Conservation (phyloP, 2,329 filamentous ascomycete genomes). For the Colletotrichum orchidophilum region DNA sequence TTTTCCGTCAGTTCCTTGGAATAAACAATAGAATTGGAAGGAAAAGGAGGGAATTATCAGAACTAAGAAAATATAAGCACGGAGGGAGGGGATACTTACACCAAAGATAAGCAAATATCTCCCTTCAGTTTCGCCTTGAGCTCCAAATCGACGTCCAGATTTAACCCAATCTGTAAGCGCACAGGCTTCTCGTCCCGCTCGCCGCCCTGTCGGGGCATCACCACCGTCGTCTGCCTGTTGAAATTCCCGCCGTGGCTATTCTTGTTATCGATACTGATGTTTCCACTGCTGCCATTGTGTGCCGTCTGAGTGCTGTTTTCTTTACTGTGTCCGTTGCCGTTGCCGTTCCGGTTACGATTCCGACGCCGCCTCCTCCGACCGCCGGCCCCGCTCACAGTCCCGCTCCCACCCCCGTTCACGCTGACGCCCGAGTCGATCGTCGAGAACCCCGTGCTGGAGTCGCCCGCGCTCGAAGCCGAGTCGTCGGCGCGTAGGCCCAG, state of each 20-base stretch:
- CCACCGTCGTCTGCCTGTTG: conserved; percentile 28
- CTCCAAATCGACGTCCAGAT: conserved; percentile 81
- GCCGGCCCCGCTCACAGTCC: not conserved
- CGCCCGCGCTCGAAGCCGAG: conserved; percentile 32
- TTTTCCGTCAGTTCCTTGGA: not conserved
- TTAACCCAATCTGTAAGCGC: conserved; percentile 76
- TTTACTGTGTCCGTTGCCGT: too few species aligned
- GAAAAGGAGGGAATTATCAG: too few species aligned
- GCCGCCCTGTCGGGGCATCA: conserved; percentile 38
- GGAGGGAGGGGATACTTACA: conserved; percentile 58
- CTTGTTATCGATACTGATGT: too few species aligned
- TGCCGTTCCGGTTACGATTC: conserved; percentile 13
- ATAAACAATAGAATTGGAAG: not conserved
- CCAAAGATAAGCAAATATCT: conserved; percentile 75
- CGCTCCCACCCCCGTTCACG: not conserved
- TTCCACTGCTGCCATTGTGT: not conserved
- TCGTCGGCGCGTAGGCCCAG: conserved; percentile 34
- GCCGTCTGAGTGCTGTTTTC: too few species aligned
- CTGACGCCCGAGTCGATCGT: not conserved
- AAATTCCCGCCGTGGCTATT: not conserved
- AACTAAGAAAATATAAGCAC: too few species aligned
- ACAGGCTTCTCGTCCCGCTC: conserved; percentile 66
- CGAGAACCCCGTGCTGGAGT: conserved; percentile 1
- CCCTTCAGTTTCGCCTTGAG: conserved; percentile 82
- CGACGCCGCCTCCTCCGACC: not conserved